Percentiles rank a stretch among this genome's conserved stretches.
These are phyloP conservation scores for Metschnikowia picachoensis DNA, from an alignment of 805 yeast genomes.

Conservation along the genomic window DNA sequence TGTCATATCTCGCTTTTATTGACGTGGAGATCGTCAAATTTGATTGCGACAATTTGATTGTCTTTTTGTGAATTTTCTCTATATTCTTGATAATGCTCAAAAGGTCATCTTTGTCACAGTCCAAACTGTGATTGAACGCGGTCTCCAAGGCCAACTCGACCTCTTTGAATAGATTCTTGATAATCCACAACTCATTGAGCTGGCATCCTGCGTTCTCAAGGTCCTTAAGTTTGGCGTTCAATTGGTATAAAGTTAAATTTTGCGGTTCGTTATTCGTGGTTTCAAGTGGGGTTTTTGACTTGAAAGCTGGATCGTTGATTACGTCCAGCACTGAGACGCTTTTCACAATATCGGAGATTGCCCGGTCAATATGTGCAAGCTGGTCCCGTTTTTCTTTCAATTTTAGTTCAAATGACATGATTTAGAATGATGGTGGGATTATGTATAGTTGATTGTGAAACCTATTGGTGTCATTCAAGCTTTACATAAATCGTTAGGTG, in stretches of 20 bases:
- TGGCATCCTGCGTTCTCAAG: conserved; percentile 11
- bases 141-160: conserved; percentile 17
- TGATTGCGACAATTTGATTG: conserved; percentile 13
- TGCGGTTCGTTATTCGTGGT: background rate
- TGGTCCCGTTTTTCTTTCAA: background rate
- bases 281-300: background rate
- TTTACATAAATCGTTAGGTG: too few relatives aligned
- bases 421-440: background rate
- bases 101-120: conserved; percentile 19
- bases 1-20: conserved; percentile 4
- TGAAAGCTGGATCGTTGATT: conserved; percentile 4
- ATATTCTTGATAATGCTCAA: conserved; percentile 18
- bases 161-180: conserved; percentile 25
- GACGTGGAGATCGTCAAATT: conserved; percentile 8
- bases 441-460: background rate
- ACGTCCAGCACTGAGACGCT: conserved; percentile 5
- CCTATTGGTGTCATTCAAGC: too few relatives aligned
- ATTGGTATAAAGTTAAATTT: conserved; percentile 11
- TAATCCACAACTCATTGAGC: conserved; percentile 26
- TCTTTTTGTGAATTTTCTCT: conserved; percentile 17
- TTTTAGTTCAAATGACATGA: conserved; percentile 4
- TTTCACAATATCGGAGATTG: background rate
- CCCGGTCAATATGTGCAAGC: conserved; percentile 2
- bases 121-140: conserved; percentile 1
- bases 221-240: conserved; percentile 14